Base-by-base conservation (phyloP, 78 protist species). In the Chrysochromulina tobinii region DNA sequence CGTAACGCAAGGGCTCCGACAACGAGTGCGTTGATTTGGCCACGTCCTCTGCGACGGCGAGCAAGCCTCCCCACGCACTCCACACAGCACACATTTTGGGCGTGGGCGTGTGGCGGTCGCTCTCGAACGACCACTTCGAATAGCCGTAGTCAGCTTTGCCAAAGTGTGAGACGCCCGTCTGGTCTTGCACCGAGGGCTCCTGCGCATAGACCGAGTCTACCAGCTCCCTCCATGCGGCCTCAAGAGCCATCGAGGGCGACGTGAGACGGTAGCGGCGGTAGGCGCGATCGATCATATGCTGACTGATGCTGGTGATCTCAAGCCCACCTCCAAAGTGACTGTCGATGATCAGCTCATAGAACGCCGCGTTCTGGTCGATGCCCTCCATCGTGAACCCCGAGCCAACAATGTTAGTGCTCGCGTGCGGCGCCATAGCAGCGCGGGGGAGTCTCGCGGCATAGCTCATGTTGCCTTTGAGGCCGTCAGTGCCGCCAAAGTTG, bases 311-410 rank as follows among this genome's bases (percentile, higher is more conserved):
- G 38, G 38, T 38, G n/a, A n/a, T n/a, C 48, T n/a, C 77, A 0
- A 0, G 38, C 48, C 38, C 77, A 7, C 14, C 14, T 11, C 27
- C 23, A 8, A n/a, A 73, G 48, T 73, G 81, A 0, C 27, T 73
- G 81, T 73, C 81, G 81, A 73, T 27, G n/a, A 73, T 3, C 17
- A 73, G 5, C 51, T 73, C 81, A 14, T 73, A 73, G 81, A 27
- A 73, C 81, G 54, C 81, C 17, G 81, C 53, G 81, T 73, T 73
- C 51, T 73, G 81, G 53, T 73, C 81, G 48, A 73, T 73, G 18
- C 81, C 81, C 81, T 73, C 81, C 21, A 9, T 2, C 17, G 81
- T 73, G 81, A 73, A 73, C 54, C 81, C 81, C n/a, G 51, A 27
- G 48, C 81, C 81, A 21, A n/a, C 3, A 8, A 73, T 8, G 54